These are phyloP conservation scores for Kodamaea neixiangensis DNA, from an alignment of 805 yeast species.

Conservation along the genomic window DNA sequence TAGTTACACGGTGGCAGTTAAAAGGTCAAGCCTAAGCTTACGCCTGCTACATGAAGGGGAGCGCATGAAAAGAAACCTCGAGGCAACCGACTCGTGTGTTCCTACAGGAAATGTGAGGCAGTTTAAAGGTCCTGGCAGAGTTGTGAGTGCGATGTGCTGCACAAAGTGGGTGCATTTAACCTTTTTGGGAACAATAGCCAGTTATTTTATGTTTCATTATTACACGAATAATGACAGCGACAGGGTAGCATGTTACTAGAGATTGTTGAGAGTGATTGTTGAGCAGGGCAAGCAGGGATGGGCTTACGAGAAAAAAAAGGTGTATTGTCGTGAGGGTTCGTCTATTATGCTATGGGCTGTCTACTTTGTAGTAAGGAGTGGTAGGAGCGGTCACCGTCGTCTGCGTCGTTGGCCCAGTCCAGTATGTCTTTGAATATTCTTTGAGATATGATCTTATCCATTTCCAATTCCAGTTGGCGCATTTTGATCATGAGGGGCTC, in stretches of 20 bases:
- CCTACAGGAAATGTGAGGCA: neutral
- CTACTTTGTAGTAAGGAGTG: constrained; percentile 11
- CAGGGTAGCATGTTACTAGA: neutral
- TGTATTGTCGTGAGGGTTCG: neutral
- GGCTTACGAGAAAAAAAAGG: neutral
- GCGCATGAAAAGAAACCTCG: neutral
- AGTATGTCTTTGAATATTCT: constrained; percentile 62
- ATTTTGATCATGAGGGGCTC: constrained; percentile 63
- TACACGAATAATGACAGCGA: neutral
- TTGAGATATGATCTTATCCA: constrained; percentile 58
- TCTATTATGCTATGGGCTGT: neutral
- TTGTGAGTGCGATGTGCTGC: neutral
- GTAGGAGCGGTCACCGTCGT: constrained; percentile 38
- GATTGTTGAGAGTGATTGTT: neutral
- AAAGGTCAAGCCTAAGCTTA: neutral
- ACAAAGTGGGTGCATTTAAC: neutral
- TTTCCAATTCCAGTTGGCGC: constrained; percentile 56
- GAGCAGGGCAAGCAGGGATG: neutral
- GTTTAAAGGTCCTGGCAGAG: neutral
- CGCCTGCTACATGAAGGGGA: neutral
- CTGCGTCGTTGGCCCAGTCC: constrained; percentile 56
- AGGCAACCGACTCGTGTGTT: neutral
- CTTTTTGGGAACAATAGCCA: neutral
- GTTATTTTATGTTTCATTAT: neutral
- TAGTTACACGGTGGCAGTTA: neutral